phyloP scores from a whole-genome alignment of 192 early-diverging fungal genomes.

The Backusella westeae region DNA sequence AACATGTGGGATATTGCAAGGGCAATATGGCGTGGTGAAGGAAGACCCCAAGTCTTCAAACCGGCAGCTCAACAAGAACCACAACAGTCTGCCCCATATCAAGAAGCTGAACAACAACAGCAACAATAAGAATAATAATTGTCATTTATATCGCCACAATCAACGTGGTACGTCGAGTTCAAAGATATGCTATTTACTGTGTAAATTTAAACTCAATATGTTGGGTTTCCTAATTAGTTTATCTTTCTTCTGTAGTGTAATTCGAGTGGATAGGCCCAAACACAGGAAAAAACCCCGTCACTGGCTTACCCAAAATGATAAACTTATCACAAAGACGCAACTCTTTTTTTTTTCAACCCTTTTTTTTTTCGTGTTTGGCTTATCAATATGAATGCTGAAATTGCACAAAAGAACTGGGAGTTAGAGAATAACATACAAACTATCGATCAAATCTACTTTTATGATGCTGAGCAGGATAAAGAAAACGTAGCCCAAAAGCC shows the following conservation, averaged over 20 bases:
- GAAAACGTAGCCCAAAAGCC: constrained; percentile 62
- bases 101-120: not conserved
- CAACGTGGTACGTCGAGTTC: not conserved
- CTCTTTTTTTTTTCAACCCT: not conserved
- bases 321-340: too few species aligned
- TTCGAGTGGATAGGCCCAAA: too few species aligned
- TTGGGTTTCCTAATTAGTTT: not conserved
- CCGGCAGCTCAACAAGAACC: too few species aligned
- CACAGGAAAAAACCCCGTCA: too few species aligned
- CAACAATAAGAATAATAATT: not conserved
- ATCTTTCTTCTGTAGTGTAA: not conserved
- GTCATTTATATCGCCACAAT: not conserved
- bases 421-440: constrained; percentile 78
- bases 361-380: not conserved
- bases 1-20: not conserved
- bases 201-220: too few species aligned
- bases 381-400: constrained; percentile 42
- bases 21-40: not conserved
- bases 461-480: constrained; percentile 68
- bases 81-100: too few species aligned
- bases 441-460: constrained; percentile 81
- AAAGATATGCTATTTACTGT: too few species aligned
- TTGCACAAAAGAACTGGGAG: constrained; percentile 57
- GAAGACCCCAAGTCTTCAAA: too few species aligned
- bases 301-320: too few species aligned